phyloP scores from a whole-genome alignment of 441 rosid genomes.

The Croton laevigatus region DNA sequence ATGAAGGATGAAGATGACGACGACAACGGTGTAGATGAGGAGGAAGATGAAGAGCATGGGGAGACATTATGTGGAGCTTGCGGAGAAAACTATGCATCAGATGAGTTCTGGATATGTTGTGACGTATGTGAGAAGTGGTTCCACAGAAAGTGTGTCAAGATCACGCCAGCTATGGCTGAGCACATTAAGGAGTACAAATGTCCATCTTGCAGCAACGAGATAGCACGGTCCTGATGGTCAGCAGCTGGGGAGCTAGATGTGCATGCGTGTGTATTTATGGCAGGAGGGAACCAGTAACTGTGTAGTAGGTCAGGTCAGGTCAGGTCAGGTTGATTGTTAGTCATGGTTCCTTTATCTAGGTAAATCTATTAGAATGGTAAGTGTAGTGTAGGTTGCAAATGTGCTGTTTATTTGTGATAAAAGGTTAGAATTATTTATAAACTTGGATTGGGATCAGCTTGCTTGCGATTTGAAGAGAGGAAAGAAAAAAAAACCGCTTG shows the following conservation, averaged over 20 bases:
- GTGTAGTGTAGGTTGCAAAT: conserved; percentile 36
- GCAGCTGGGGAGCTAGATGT: neutral
- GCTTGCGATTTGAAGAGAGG: too few relatives aligned
- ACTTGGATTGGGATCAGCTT: conserved; percentile 22
- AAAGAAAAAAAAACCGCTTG: too few relatives aligned
- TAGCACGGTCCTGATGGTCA: conserved; percentile 54
- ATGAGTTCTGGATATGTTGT: conserved; percentile 78
- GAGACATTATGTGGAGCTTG: conserved; percentile 77
- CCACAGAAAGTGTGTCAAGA: conserved; percentile 83
- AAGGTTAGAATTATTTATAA: conserved; percentile 30
- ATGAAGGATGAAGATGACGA: conserved; percentile 52
- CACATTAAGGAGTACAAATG: conserved; percentile 89
- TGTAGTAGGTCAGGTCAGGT: conserved; percentile 37
- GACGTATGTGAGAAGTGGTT: conserved; percentile 77
- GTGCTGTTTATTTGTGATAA: conserved; percentile 25
- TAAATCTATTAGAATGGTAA: conserved; percentile 22
- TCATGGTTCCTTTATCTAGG: conserved; percentile 30
- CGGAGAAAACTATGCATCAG: conserved; percentile 63
- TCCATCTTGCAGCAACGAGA: conserved; percentile 83
- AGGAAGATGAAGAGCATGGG: conserved; percentile 74
- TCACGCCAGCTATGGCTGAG: conserved; percentile 89
- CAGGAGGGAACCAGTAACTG: conserved; percentile 41
- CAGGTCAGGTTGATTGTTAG: conserved; percentile 42
- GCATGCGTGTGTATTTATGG: conserved; percentile 37
- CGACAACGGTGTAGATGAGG: conserved; percentile 58